Evolutionary conservation across 495 filamentous ascomycete genomes (phyloP), one percentile per base, ranked within the genome.

Genomic region (Elasticomyces elasticus): DNA sequence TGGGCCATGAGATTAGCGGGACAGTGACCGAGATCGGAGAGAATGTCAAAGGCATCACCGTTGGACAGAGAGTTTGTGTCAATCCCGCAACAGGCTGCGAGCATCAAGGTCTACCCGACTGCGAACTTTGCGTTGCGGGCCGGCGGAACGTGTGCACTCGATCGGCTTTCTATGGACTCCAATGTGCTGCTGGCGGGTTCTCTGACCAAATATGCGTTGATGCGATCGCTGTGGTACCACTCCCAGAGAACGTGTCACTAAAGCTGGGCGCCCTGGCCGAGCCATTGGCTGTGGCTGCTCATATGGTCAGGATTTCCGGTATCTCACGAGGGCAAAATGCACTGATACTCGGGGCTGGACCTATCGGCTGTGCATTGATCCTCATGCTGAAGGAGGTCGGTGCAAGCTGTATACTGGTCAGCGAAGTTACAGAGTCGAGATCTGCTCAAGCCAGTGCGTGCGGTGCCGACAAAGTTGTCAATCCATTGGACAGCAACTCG

Each of bases 1-100:
- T 54, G 13, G 51, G 51, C 26, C 51, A 54, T 25, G 51, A 54
- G 27, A 22, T 54, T 5, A 37, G 24, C 23, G 51, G 40, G 1
- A 47, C 42, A 1, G 26, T 54, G 19, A 25, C 25, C 20, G 51
- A 54, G 26, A 41, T 54, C 27, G 51, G 51, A 22, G 6, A 45
- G 2, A 27, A 46, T 15, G 51, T 54, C 10, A 45, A 45, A n/a
- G 27, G 26, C 6, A 3, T 33, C 23, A 4, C 1, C 1, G n/a
- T 35, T 1, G 41, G 51, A 15, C 51, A 54, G 24, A 24, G 41
- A 10, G 51, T 54, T 15, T 20, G 24, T 10, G 41, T 54, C 40
- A 54, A 31, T 35, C 40, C 51, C 6, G 51, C 51, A n/a, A 54
- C 41, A 11, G 51, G 41, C 26, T 37, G 41, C 20, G 33, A 38